Conservation (phyloP, 306 rosid genomes). For the Vigna unguiculata region DNA sequence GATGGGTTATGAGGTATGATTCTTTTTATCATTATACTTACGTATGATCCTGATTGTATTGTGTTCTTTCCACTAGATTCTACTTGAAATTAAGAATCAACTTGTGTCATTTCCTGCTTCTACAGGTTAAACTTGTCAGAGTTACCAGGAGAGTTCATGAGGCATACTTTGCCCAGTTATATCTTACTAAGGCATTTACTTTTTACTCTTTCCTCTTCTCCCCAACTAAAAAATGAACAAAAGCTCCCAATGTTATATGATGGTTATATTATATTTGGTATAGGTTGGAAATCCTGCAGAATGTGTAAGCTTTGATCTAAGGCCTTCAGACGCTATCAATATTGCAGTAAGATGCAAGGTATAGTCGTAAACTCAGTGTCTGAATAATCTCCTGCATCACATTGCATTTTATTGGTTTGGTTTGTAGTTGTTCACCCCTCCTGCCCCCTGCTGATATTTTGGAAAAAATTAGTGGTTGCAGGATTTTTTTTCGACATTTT, state of each 20-base stretch:
- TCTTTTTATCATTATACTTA: slow-evolving; percentile 34
- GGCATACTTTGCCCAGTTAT: slow-evolving; percentile 94
- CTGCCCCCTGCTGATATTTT: background rate
- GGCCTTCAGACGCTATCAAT: slow-evolving; percentile 99
- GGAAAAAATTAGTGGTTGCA: background rate
- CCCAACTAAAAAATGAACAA: background rate
- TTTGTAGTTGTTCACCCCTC: slow-evolving; percentile 16
- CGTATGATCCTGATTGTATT: slow-evolving; percentile 32
- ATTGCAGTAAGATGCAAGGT: slow-evolving; percentile 99
- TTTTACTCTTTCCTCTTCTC: slow-evolving; percentile 16
- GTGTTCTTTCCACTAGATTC: slow-evolving; percentile 11
- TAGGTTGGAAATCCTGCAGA: slow-evolving; percentile 83
- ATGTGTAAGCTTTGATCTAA: slow-evolving; percentile 85
- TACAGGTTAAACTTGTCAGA: slow-evolving; percentile 86
- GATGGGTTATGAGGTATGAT: slow-evolving; percentile 91
- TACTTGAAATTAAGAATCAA: slow-evolving; percentile 36
- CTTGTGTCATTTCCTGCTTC: slow-evolving; percentile 33
- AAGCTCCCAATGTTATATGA: slow-evolving; percentile 26
- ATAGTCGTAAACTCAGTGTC: slow-evolving; percentile 4
- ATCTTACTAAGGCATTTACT: slow-evolving; percentile 78
- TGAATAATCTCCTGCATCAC: slow-evolving; percentile 28
- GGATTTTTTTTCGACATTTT: background rate
- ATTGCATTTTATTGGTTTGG: slow-evolving; percentile 18
- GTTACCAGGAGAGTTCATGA: slow-evolving; percentile 96
- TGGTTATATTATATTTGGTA: slow-evolving; percentile 28